Evolutionary conservation across 2,329 filamentous ascomycete genomes (phyloP).

Genomic region (Bipolaris cookei): DNA sequence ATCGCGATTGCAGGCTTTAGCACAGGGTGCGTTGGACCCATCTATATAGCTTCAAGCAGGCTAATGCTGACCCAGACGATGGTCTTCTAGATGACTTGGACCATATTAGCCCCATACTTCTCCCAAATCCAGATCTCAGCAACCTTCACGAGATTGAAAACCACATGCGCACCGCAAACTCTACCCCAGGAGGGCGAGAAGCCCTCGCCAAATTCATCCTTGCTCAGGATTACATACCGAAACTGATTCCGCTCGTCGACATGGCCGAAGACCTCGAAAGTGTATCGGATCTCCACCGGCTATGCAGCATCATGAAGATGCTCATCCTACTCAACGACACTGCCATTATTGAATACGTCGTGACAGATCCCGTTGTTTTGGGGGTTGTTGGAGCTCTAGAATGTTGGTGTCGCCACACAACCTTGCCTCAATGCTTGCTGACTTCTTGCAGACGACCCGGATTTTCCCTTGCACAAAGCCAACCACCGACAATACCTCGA

Average conservation of each 20-base stretch:
- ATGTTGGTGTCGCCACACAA: constrained; percentile 58
- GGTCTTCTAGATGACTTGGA: constrained; percentile 89
- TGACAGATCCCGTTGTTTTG: constrained; percentile 85
- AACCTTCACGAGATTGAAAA: constrained; percentile 85
- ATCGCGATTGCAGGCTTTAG: constrained; percentile 69
- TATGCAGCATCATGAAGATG: constrained; percentile 98
- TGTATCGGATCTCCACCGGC: constrained; percentile 80
- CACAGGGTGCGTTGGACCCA: constrained; percentile 61
- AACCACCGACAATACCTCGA: constrained; percentile 94
- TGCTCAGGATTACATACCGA: constrained; percentile 82
- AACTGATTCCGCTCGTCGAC: constrained; percentile 83
- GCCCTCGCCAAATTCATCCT: constrained; percentile 87
- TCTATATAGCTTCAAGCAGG: constrained; percentile 7
- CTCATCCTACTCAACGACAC: constrained; percentile 95
- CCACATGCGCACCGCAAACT: constrained; percentile 79
- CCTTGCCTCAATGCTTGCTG: constrained; percentile 29
- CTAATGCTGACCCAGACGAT: constrained; percentile 66
- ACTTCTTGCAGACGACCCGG: constrained; percentile 74
- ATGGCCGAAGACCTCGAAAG: constrained; percentile 92
- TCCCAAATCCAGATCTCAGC: constrained; percentile 80
- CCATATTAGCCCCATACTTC: constrained; percentile 69
- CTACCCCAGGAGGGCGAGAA: constrained; percentile 77
- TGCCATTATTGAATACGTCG: constrained; percentile 89
- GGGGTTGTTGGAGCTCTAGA: constrained; percentile 95
- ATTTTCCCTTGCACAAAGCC: constrained; percentile 96